Percentiles rank a stretch among this genome's conserved stretches.
Conservation (phyloP, 73 alveolate genomes). For the Vitrella brassicaformis region DNA sequence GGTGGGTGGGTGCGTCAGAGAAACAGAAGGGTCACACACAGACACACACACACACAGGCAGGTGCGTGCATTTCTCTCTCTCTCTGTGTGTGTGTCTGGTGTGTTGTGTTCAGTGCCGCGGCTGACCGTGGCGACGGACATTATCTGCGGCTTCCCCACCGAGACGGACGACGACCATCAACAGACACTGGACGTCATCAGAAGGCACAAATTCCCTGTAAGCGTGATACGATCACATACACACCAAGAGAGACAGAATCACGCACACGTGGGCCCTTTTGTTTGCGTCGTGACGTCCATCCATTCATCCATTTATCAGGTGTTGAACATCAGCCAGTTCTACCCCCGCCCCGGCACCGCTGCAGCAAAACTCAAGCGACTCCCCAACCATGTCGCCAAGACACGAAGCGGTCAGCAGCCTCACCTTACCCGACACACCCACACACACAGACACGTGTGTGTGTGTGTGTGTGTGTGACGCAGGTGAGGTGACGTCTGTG, state of each 20-base stretch:
- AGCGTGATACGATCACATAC: too few relatives aligned
- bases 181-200: conserved; percentile 59
- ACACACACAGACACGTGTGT: too few relatives aligned
- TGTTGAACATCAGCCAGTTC: conserved; percentile 77
- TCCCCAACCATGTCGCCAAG: conserved; percentile 74
- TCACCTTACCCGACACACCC: too few relatives aligned
- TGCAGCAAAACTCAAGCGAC: conserved; percentile 82
- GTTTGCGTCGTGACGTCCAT: background rate
- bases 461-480: too few relatives aligned
- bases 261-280: background rate
- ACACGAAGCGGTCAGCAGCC: conserved; percentile 10
- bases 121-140: conserved; percentile 76
- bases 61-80: too few relatives aligned
- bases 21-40: background rate
- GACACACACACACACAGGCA: background rate
- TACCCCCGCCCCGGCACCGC: conserved; percentile 88
- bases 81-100: background rate
- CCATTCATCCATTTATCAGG: conserved; percentile 7
- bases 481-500: conserved; percentile 62
- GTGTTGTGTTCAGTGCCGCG: conserved; percentile 39
- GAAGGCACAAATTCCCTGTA: conserved; percentile 61
- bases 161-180: conserved; percentile 68
- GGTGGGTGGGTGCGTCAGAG: background rate
- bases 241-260: background rate
- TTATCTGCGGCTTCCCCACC: conserved; percentile 88